A percentile compares a stretch with the other conserved stretches of the same genome.
Evolutionary conservation across 768 basidiomycete species (phyloP).

Genomic region (Leccinum sublutescens): DNA sequence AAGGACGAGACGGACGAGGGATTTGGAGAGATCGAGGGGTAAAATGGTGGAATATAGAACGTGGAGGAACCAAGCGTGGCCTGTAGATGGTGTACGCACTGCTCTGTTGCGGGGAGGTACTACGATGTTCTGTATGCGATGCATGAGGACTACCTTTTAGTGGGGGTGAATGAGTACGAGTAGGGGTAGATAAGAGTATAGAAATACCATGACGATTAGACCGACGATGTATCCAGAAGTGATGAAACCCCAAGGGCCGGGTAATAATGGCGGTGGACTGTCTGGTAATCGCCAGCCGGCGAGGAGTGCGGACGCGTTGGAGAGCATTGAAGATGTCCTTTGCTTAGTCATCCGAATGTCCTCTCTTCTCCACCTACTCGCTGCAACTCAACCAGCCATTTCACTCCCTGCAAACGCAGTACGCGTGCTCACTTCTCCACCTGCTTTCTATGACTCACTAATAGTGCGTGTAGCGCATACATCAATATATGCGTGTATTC

Average conservation of each 20-base stretch:
- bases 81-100: slow-evolving; percentile 20
- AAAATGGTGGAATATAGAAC: slow-evolving; percentile 43
- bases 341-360: slow-evolving; percentile 28
- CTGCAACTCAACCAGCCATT: slow-evolving; percentile 48
- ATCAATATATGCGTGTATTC: not conserved
- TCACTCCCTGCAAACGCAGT: slow-evolving; percentile 46
- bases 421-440: slow-evolving; percentile 53
- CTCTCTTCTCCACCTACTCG: slow-evolving; percentile 24
- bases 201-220: slow-evolving; percentile 60
- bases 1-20: slow-evolving; percentile 54
- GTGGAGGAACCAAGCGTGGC: slow-evolving; percentile 23
- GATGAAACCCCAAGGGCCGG: slow-evolving; percentile 70
- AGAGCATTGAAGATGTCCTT: not conserved
- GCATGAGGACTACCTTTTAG: slow-evolving; percentile 62
- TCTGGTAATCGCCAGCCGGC: slow-evolving; percentile 19
- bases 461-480: slow-evolving; percentile 41
- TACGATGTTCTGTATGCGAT: slow-evolving; percentile 77
- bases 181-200: not conserved
- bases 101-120: slow-evolving; percentile 53
- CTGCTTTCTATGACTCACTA: slow-evolving; percentile 53
- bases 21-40: slow-evolving; percentile 58
- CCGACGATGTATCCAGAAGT: slow-evolving; percentile 73
- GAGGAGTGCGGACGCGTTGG: slow-evolving; percentile 19
- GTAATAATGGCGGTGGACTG: slow-evolving; percentile 30
- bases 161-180: not conserved